Percentiles rank a stretch among this genome's conserved stretches.
Conservation (phyloP, 1,284 basidiomycete genomes). For the Papiliotrema terrestris region DNA sequence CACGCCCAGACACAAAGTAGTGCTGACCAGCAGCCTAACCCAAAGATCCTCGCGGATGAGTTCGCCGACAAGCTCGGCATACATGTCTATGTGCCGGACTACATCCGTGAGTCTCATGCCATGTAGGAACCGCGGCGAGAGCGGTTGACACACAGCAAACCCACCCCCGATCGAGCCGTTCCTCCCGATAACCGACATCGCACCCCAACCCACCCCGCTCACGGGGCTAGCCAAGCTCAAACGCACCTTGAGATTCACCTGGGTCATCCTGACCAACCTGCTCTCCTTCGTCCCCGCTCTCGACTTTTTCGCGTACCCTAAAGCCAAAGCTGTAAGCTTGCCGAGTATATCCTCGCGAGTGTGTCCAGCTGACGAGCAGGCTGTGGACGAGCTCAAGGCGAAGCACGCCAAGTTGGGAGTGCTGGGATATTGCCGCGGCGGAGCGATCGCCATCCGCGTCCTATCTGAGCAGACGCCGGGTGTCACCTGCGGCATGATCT, state of each 20-base stretch:
- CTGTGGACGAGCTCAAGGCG: constrained; percentile 46
- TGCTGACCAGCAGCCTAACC: constrained; percentile 48
- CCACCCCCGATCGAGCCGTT: constrained; percentile 14
- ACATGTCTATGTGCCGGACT: constrained; percentile 58
- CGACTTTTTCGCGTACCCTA: constrained; percentile 1
- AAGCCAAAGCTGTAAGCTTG: constrained; percentile 10
- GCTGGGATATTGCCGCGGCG: constrained; percentile 66
- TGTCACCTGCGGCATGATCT: constrained; percentile 53
- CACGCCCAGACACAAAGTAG: neutral
- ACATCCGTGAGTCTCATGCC: constrained; percentile 25
- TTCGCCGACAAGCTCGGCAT: constrained; percentile 56
- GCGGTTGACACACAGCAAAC: constrained; percentile 17
- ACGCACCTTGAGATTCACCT: neutral
- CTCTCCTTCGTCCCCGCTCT: constrained; percentile 9
- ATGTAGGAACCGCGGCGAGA: neutral
- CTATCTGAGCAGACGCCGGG: constrained; percentile 10
- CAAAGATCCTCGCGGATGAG: constrained; percentile 62
- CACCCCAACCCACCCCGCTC: constrained; percentile 18
- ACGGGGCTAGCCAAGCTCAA: constrained; percentile 8
- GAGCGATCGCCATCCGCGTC: constrained; percentile 33
- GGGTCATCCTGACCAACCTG: constrained; percentile 5
- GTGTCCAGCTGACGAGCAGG: constrained; percentile 9
- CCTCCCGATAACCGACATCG: constrained; percentile 15
- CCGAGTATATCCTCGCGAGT: neutral
- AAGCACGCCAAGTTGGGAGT: constrained; percentile 61